These are phyloP conservation scores for Eucalyptus regnans DNA, from an alignment of 345 rosid genomes.

Conservation along the genomic window DNA sequence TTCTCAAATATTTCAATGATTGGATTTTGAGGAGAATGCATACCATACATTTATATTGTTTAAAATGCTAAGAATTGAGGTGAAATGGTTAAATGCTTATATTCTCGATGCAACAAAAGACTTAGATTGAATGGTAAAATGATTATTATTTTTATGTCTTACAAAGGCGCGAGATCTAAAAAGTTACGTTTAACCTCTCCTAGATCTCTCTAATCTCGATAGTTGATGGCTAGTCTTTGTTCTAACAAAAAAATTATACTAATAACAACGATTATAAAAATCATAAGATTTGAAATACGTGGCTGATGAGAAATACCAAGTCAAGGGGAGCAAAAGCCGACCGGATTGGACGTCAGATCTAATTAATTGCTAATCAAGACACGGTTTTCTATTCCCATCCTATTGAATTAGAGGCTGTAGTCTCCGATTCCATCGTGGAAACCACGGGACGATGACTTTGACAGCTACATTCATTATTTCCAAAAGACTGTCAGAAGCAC, in stretches of 20 bases:
- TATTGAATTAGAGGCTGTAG: background rate
- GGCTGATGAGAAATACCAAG: background rate
- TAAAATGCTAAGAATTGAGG: background rate
- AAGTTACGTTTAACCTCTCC: background rate
- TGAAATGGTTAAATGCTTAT: background rate
- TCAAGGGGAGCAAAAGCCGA: background rate
- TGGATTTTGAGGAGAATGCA: background rate
- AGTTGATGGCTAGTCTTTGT: background rate
- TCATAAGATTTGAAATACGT: background rate
- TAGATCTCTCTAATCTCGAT: background rate
- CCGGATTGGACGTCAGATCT: background rate
- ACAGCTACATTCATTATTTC: background rate
- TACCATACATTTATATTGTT: background rate
- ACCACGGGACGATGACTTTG: background rate
- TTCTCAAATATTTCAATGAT: background rate
- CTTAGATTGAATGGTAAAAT: background rate
- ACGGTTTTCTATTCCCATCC: background rate
- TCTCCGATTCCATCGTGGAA: background rate
- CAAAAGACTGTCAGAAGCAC: background rate
- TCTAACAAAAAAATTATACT: background rate
- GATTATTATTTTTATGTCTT: background rate
- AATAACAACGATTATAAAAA: background rate
- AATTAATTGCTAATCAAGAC: background rate
- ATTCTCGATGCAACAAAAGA: background rate
- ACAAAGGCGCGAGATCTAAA: background rate